phyloP scores from a whole-genome alignment of 2,329 filamentous ascomycete genomes.

The Aspergillus ibericus region DNA sequence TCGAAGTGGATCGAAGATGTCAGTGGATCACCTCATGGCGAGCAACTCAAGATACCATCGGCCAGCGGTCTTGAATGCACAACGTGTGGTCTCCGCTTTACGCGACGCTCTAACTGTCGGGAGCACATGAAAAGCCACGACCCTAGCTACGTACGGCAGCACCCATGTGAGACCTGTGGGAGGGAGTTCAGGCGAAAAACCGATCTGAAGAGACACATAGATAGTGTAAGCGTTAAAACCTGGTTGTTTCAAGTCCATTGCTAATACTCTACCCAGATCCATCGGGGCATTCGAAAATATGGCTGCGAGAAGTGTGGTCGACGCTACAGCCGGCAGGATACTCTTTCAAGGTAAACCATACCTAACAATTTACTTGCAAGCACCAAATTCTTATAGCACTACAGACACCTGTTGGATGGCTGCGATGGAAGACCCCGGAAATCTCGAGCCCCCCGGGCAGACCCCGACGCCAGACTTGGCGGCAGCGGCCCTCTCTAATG shows the following conservation, averaged over 20 bases:
- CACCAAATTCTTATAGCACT: constrained; percentile 1
- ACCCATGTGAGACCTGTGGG: constrained; percentile 68
- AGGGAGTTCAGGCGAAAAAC: constrained; percentile 82
- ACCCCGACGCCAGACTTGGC: not conserved
- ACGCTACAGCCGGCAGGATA: constrained; percentile 78
- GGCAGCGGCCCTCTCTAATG: not conserved
- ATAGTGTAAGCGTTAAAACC: constrained; percentile 47
- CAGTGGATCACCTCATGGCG: not conserved
- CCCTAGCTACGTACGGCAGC: constrained; percentile 68
- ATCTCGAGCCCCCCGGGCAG: not conserved
- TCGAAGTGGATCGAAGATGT: constrained; percentile 12
- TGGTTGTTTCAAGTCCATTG: constrained; percentile 11
- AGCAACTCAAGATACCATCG: constrained; percentile 24
- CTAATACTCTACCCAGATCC: constrained; percentile 62
- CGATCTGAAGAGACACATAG: constrained; percentile 63
- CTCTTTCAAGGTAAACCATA: constrained; percentile 68
- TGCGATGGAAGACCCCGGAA: constrained; percentile 12
- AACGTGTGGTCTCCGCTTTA: constrained; percentile 76
- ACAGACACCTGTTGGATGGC: constrained; percentile 21
- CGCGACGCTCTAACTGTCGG: constrained; percentile 81
- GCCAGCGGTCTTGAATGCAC: constrained; percentile 71
- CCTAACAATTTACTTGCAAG: not conserved
- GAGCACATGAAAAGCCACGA: constrained; percentile 85
- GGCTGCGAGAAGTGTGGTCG: constrained; percentile 69
- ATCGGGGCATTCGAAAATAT: constrained; percentile 70